phyloP scores from a whole-genome alignment of 129 eudicot species.

The Rutidosis leptorrhynchoides region DNA sequence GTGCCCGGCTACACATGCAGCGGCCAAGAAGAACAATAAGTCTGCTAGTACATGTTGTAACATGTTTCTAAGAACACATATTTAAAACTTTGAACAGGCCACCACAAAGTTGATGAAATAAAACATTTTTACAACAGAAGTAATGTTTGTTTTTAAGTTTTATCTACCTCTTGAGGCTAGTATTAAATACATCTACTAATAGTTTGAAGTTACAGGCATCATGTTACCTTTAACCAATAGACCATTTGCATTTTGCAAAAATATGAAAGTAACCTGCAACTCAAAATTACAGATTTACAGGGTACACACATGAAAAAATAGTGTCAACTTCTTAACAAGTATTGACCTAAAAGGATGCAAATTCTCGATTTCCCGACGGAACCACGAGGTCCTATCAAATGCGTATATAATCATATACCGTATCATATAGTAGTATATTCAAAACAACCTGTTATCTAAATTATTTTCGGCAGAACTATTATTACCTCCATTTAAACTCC shows the following conservation, averaged over 20 bases:
- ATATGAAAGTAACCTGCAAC: conserved; percentile 6
- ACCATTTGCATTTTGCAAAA: neutral
- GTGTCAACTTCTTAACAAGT: neutral
- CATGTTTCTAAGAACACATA: neutral
- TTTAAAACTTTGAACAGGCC: neutral
- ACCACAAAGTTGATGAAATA: no score
- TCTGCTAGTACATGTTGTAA: neutral
- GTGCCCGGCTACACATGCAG: conserved; percentile 3
- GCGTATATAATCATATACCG: neutral
- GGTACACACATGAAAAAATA: no score
- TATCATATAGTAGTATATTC: neutral
- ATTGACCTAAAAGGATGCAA: neutral
- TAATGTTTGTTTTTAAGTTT: conserved; percentile 6
- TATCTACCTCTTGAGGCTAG: conserved; percentile 7
- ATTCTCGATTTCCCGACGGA: neutral
- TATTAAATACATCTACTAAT: neutral
- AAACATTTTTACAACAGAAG: neutral
- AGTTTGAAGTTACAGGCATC: neutral
- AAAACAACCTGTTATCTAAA: neutral
- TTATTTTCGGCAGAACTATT: neutral
- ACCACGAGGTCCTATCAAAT: neutral
- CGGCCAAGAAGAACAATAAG: conserved; percentile 14
- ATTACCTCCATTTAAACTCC: neutral
- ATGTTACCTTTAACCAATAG: neutral
- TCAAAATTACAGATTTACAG: neutral